Conservation (phyloP, 257 asterid species). For the Solanum rostratum region DNA sequence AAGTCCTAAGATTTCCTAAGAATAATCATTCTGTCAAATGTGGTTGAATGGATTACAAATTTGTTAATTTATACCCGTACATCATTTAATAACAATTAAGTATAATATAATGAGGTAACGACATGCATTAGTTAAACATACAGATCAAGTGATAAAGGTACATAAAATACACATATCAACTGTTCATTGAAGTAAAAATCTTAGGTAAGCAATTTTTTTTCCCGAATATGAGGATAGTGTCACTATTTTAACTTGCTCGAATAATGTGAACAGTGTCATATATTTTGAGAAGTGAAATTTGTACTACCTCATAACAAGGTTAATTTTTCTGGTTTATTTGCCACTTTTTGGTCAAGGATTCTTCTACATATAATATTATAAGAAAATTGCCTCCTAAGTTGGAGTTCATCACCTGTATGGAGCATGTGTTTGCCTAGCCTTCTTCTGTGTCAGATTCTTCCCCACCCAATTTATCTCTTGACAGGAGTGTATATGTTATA, state of each 20-base stretch:
- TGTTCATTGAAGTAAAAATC: not conserved
- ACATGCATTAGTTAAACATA: not conserved
- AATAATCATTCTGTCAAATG: not conserved
- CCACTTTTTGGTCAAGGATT: not conserved
- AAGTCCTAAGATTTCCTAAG: too few relatives aligned
- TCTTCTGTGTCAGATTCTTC: not conserved
- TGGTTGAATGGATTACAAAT: too few relatives aligned
- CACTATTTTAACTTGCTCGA: not conserved
- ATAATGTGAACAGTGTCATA: not conserved
- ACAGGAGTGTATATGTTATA: not conserved
- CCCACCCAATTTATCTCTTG: not conserved
- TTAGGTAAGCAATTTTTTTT: not conserved
- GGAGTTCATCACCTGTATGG: not conserved
- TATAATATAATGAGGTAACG: not conserved
- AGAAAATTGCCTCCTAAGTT: not conserved
- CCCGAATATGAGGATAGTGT: not conserved
- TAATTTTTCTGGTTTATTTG: not conserved
- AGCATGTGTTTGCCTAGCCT: not conserved
- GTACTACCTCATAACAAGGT: not conserved
- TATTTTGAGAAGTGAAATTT: not conserved
- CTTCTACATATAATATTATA: too few relatives aligned
- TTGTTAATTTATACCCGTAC: not conserved
- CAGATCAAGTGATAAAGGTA: not conserved
- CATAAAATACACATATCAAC: not conserved
- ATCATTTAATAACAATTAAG: not conserved